Evolutionary conservation across 768 basidiomycete genomes (phyloP), one percentile per base, ranked within the genome.

Genomic region (Mycena rosella): DNA sequence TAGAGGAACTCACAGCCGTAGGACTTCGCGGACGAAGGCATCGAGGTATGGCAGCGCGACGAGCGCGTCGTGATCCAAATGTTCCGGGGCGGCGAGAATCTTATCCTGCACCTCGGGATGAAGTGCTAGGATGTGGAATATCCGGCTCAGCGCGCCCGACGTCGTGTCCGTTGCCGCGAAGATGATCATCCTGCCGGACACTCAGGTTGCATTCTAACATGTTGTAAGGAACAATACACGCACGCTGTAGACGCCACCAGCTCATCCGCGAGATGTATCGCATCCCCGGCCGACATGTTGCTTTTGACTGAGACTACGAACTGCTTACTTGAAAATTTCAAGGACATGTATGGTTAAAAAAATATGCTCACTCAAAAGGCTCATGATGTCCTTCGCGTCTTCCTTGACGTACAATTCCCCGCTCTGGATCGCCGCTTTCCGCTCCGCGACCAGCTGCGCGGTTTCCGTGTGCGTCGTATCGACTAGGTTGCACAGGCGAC

Each of bases 361-460:
- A 5, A 38, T 38, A 38, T 38, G 13, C 22, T 5, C 24, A 57
- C 55, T 29, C 17, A 57, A 20, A 10, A 57, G 40, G 55, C 55
- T 57, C 55, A 57, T 57, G 18, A 57, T 18, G 30, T 45, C 55
- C 27, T 57, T 42, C 17, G 26, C 29, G 13, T 45, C 29, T 7
- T 44, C 38, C 24, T 40, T 54, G 7, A 17, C 34, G 2, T 38
- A 32, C 17, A 44, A 32, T 24, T 57, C 13, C 34, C 29, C 55
- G 27, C 42, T 29, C 20, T 29, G 17, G 5, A 44, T 15, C 40
- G 42, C 38, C 5, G 40, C 27, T 14, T 45, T 57, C 15, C 42
- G 38, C 1, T 42, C 42, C 8, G 5, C 11, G 3, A 57, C 42
- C 8, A 57, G 4, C 27, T n/a, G 15, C 8, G 27, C 27, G 8